Base-by-base conservation (phyloP, 2,329 filamentous ascomycete genomes). In the Rugonectria rugulosa region DNA sequence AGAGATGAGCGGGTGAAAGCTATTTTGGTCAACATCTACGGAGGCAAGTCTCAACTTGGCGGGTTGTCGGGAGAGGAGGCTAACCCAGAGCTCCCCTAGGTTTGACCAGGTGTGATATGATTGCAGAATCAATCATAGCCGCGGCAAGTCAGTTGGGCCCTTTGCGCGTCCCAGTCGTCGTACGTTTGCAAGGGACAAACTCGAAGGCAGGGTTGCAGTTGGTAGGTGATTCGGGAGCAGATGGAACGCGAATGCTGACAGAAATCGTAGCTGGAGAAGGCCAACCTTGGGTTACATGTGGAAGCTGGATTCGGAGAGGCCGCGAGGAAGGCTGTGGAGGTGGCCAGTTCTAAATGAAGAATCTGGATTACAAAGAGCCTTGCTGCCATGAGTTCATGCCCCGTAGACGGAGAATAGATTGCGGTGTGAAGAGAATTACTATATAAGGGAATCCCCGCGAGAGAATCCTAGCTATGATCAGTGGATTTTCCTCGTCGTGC, bases 1-100 rank as follows among this genome's bases (percentile, higher is more conserved):
- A 77, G 80, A 5, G 92, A 97, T 65, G 73, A 81, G 2, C 79
- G 90, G 24, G 90, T 96, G 7, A 87, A 85, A 64, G 87, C 89
- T 4, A 75, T 87, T 21, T 72, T 86, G 41, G 80, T 87, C 8
- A 87, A 87, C 53, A 84, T 87, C 8, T 87, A 77, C 17, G 75
- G 75, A 21, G 75, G 74, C 72, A 47, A 54, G 69, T 17, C 7
- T 6, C 1, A 6, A 4, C 2, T 0, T 6, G 3, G 1, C 2
- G 5, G 4, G 17, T n/a, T 3, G 11, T 20, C 1, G 11, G 11
- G 4, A 12, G 3, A 3, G 9, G 2, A 7, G 8, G 11, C 45
- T 48, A 12, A 48, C 32, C 6, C 2, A 23, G 6, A 14, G n/a
- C 12, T 1, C 1, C 0, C 4, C 2, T 24, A 81, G 79, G 79